These are phyloP conservation scores for Penicillium ochrochloron DNA, from an alignment of 495 filamentous ascomycete genomes.

Conservation along the genomic window DNA sequence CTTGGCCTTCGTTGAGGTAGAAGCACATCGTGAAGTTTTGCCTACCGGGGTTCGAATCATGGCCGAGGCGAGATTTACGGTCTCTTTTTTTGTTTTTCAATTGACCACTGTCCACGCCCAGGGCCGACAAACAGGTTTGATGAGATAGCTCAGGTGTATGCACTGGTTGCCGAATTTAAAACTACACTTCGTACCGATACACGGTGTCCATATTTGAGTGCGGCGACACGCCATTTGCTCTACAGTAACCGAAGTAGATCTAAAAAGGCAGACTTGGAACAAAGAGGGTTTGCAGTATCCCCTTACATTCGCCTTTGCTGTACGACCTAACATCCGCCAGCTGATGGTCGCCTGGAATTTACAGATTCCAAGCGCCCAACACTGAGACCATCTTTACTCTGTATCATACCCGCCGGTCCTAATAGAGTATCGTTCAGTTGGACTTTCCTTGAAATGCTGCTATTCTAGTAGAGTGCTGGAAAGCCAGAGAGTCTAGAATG, in stretches of 20 bases:
- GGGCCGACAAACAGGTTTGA: neutral
- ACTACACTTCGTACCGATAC: neutral
- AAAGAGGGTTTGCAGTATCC: too few species aligned
- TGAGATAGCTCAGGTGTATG: neutral
- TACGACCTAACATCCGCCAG: neutral
- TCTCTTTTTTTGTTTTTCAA: neutral
- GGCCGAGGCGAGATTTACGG: neutral
- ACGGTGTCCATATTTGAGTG: neutral
- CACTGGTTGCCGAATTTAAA: neutral
- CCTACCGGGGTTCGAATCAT: conserved; percentile 1
- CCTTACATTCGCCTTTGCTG: too few species aligned
- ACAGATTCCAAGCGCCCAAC: too few species aligned
- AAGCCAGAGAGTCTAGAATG: too few species aligned
- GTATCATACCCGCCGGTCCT: too few species aligned
- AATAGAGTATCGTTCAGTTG: too few species aligned
- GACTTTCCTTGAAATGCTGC: too few species aligned
- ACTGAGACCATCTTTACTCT: too few species aligned
- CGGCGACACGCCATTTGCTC: too few species aligned
- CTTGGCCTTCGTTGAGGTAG: conserved; percentile 14
- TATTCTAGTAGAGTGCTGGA: too few species aligned
- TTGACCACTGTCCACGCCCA: neutral
- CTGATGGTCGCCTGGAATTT: neutral
- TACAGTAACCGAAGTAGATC: neutral
- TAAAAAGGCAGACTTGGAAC: neutral
- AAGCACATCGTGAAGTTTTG: neutral